A percentile compares a stretch with the other conserved stretches of the same genome.
phyloP scores from a whole-genome alignment of 2,329 filamentous ascomycete genomes.

The Ramichloridium luteum region DNA sequence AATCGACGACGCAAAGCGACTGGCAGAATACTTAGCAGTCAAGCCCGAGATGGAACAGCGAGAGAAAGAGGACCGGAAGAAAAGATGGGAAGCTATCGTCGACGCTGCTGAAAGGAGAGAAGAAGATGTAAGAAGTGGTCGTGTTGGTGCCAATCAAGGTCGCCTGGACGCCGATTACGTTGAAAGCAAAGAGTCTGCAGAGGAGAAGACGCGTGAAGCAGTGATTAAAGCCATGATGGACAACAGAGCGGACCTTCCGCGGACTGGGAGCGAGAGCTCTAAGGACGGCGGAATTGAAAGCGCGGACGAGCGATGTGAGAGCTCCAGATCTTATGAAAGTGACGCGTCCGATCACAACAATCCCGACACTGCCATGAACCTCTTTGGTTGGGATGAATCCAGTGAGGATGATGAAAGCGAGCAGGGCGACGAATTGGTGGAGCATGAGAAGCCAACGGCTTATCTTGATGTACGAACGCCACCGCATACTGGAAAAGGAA shows the following conservation, averaged over 20 bases:
- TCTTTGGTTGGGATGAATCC: slow-evolving; percentile 71
- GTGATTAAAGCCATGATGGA: slow-evolving; percentile 54
- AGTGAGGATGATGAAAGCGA: slow-evolving; percentile 40
- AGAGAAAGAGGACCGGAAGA: slow-evolving; percentile 74
- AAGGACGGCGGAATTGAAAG: slow-evolving; percentile 32
- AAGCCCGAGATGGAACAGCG: slow-evolving; percentile 96
- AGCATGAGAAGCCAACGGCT: too few species aligned
- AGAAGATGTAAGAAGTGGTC: slow-evolving; percentile 66
- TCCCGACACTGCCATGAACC: slow-evolving; percentile 33
- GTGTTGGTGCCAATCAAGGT: slow-evolving; percentile 44
- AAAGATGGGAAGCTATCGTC: slow-evolving; percentile 80
- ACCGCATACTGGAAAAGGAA: too few species aligned
- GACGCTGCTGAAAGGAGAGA: slow-evolving; percentile 72
- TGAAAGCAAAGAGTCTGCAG: slow-evolving; percentile 83
- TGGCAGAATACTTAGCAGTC: slow-evolving; percentile 87
- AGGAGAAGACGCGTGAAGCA: slow-evolving; percentile 67
- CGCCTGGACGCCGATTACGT: slow-evolving; percentile 82
- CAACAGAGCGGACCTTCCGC: slow-evolving; percentile 38
- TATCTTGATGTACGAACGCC: too few species aligned
- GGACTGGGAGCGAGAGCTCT: slow-evolving; percentile 29
- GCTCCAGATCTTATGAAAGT: slow-evolving; percentile 20
- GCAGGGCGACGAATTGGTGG: slow-evolving; percentile 36
- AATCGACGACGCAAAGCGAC: slow-evolving; percentile 84
- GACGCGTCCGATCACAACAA: slow-evolving; percentile 27
- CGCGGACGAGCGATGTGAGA: slow-evolving; percentile 20